Evolutionary conservation across 1,139 yeast genomes (phyloP).

Genomic region (Suhomyces taliae): DNA sequence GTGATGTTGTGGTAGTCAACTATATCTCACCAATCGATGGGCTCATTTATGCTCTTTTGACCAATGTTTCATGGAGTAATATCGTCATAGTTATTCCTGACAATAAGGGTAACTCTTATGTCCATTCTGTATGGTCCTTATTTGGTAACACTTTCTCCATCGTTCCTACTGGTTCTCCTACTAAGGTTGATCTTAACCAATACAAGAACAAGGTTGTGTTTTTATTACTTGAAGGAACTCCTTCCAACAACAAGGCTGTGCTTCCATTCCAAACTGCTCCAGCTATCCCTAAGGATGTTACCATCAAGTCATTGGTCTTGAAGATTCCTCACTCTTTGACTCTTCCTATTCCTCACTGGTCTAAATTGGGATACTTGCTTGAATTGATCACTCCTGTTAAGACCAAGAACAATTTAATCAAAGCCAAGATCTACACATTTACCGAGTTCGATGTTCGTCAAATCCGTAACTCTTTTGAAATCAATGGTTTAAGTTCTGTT

Average conservation of each 20-base stretch:
- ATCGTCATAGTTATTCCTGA: conserved; percentile 48
- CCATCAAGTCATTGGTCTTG: conserved; percentile 45
- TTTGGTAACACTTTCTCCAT: conserved; percentile 31
- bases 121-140: conserved; percentile 36
- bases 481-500: conserved; percentile 30
- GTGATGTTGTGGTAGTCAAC: conserved; percentile 52
- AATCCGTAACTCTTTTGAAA: conserved; percentile 28
- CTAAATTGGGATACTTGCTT: conserved; percentile 23
- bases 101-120: conserved; percentile 33
- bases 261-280: conserved; percentile 41
- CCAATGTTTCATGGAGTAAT: conserved; percentile 30
- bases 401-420: conserved; percentile 19
- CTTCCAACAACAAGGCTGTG: conserved; percentile 63
- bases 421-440: conserved; percentile 28
- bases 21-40: conserved; percentile 58
- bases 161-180: conserved; percentile 6
- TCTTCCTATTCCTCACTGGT: conserved; percentile 32
- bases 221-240: conserved; percentile 65
- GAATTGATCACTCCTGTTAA: conserved; percentile 26
- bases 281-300: conserved; percentile 14
- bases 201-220: conserved; percentile 40
- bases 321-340: conserved; percentile 40
- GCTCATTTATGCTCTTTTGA: conserved; percentile 30
- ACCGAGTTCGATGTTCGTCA: conserved; percentile 17
- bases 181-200: conserved; percentile 20